Evolutionary conservation across 441 rosid species (phyloP), one percentile per base, ranked within the genome.

Genomic region (Isatis lusitanica): DNA sequence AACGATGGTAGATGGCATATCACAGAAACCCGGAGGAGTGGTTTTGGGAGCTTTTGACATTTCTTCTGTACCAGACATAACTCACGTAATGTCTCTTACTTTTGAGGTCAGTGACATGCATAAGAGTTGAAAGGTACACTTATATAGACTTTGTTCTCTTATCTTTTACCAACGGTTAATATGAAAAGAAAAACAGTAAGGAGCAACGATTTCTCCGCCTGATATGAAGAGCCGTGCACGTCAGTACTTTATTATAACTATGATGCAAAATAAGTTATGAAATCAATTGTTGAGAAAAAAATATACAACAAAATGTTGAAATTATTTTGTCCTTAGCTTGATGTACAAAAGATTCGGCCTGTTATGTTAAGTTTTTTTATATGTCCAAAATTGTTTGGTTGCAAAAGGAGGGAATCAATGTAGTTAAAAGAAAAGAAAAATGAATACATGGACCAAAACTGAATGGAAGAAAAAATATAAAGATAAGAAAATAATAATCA

Each of bases 1-100:
- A 17, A 90, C 84, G 43, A 78, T 82, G 40, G 89, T 55, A 12
- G 85, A 15, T 13, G 84, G 74, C 10, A 84, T 4, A 68, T 82
- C 90, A 33, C 79, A 77, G 68, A 13, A n/a, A 73, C 53, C 69
- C 6, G 65, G 17, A 1, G 83, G 24, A 21, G 24, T 21, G 24
- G 24, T 21, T 21, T 21, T 21, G 24, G 24, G 24, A 21, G 24
- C 24, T 21, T 21, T 21, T 21, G 24, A 21, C 24, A 21, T 21
- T 21, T 21, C 24, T 21, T 21, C 24, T 21, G 24, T 21, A 21
- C 24, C 24, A 21, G 24, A 21, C 24, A 21, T 21, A 21, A 21
- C 24, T 21, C 24, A 21, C 24, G 1, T 1, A 21, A 21, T 21
- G 24, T 21, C 24, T 21, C 24, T 21, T 21, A 21, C 24, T 21